Conservation (phyloP, 1,284 basidiomycete genomes). For the Cutaneotrichosporon cavernicola region DNA sequence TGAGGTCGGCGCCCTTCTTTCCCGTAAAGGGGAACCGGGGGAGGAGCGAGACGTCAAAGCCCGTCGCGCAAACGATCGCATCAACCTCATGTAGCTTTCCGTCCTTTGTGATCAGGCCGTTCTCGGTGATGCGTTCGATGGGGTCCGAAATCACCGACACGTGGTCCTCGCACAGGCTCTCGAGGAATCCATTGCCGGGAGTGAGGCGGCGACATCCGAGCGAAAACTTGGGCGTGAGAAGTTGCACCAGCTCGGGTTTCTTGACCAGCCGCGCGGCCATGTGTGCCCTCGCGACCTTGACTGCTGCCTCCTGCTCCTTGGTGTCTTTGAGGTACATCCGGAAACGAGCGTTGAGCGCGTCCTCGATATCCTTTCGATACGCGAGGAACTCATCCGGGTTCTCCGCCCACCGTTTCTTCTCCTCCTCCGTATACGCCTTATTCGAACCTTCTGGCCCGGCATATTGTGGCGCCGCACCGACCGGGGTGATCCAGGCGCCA, state of each 20-base stretch:
- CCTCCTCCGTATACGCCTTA: slow-evolving; percentile 9
- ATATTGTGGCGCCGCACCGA: slow-evolving; percentile 12
- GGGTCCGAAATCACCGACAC: slow-evolving; percentile 25
- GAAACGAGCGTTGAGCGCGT: slow-evolving; percentile 29
- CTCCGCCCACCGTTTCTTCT: not conserved
- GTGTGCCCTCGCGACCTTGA: slow-evolving; percentile 7
- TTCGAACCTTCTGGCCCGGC: slow-evolving; percentile 27
- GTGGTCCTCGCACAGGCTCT: slow-evolving; percentile 39
- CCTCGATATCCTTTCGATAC: slow-evolving; percentile 18
- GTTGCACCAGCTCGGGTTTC: slow-evolving; percentile 26
- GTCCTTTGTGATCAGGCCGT: slow-evolving; percentile 29
- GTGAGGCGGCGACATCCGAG: slow-evolving; percentile 45
- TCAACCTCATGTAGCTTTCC: slow-evolving; percentile 32
- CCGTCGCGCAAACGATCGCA: slow-evolving; percentile 37
- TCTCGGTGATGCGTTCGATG: slow-evolving; percentile 28
- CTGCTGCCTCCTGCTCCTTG: not conserved
- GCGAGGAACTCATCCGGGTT: slow-evolving; percentile 1
- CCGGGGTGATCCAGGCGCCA: slow-evolving; percentile 25
- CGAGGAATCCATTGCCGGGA: slow-evolving; percentile 47
- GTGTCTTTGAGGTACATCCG: slow-evolving; percentile 22
- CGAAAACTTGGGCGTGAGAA: slow-evolving; percentile 29
- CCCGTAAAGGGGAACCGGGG: slow-evolving; percentile 37
- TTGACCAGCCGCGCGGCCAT: slow-evolving; percentile 26
- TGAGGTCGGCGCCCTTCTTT: slow-evolving; percentile 32
- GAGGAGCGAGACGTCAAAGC: slow-evolving; percentile 36